These are phyloP conservation scores for Blastomyces emzantsi DNA, from an alignment of 2,329 filamentous ascomycete species.

Conservation along the genomic window DNA sequence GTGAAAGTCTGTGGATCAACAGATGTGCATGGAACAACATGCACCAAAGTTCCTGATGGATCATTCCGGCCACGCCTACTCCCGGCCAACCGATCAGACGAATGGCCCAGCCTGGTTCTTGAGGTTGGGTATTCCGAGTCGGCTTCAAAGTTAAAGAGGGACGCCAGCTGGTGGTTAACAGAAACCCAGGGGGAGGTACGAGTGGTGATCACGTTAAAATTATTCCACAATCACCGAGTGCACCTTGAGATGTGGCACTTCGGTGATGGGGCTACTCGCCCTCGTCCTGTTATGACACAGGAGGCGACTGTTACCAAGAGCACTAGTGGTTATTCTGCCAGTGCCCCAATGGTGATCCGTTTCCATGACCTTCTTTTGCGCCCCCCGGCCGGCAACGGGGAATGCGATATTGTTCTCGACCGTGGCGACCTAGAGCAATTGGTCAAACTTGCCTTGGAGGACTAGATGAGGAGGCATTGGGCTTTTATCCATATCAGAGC, in stretches of 20 bases:
- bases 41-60: neutral
- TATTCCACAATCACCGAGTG: slow-evolving; percentile 1
- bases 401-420: slow-evolving; percentile 9
- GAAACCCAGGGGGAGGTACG: slow-evolving; percentile 5
- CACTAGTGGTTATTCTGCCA: neutral
- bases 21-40: neutral
- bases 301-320: neutral
- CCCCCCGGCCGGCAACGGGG: slow-evolving; percentile 1
- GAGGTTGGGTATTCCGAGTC: slow-evolving; percentile 10
- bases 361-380: slow-evolving; percentile 10
- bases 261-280: neutral
- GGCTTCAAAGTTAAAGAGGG: neutral
- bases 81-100: neutral
- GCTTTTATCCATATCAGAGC: neutral
- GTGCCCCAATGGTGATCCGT: slow-evolving; percentile 8
- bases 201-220: slow-evolving; percentile 6
- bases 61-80: slow-evolving; percentile 5
- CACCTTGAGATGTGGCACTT: slow-evolving; percentile 2
- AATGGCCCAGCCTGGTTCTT: slow-evolving; percentile 10
- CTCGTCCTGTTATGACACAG: neutral
- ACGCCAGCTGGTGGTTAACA: slow-evolving; percentile 9
- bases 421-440: slow-evolving; percentile 1
- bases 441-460: neutral
- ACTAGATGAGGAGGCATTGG: slow-evolving; percentile 1
- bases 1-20: neutral